Evolutionary conservation across 371 early-diverging fungal genomes (phyloP), one percentile per base, ranked within the genome.

Genomic region (Encephalitozoon intestinalis): DNA sequence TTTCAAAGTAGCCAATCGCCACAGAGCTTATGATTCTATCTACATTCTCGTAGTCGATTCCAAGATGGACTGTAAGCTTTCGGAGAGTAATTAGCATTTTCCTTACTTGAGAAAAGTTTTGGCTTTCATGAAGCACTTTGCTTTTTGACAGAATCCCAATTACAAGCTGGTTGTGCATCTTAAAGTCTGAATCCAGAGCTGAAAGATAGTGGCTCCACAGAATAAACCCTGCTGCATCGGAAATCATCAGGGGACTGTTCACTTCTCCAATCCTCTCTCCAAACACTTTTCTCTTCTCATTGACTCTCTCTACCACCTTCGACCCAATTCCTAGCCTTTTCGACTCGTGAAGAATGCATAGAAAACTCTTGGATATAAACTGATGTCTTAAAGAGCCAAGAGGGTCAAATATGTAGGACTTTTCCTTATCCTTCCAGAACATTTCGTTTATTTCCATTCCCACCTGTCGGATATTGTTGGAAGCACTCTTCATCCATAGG

Each of bases 21-120:
- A 73, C 67, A 50, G 58, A 70, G 21, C 67, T 76, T 6, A 79
- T 69, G 39, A 69, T 30, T 8, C 49, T 67, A 63, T 75, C 63
- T 6, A 79, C 31, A 15, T 40, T 34, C 15, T 70, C 75, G 4
- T 63, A 34, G 12, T 73, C 64, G 15, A 75, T 37, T 1, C 49
- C 41, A 12, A 75, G 31, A 18, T 64, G 15, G 5, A 51, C 39
- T 0, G 70, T 25, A 18, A 70, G 40, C 49, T 21, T 52, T 63
- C 68, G 70, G 15, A 75, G 39, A 40, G 31, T 34, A 25, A 75
- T 11, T 21, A 76, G 31, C 9, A 37, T 30, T 9, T 53, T 28
- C 28, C 54, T 70, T 18, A 40, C 1, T 25, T 58, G 25, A 4
- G 44, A 23, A 12, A 70, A 54, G 40, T 70, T 44, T 3, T 28